Evolutionary conservation across 2,329 filamentous ascomycete genomes (phyloP), one percentile per base, ranked within the genome.

Genomic region (Aureobasidium uvarum): DNA sequence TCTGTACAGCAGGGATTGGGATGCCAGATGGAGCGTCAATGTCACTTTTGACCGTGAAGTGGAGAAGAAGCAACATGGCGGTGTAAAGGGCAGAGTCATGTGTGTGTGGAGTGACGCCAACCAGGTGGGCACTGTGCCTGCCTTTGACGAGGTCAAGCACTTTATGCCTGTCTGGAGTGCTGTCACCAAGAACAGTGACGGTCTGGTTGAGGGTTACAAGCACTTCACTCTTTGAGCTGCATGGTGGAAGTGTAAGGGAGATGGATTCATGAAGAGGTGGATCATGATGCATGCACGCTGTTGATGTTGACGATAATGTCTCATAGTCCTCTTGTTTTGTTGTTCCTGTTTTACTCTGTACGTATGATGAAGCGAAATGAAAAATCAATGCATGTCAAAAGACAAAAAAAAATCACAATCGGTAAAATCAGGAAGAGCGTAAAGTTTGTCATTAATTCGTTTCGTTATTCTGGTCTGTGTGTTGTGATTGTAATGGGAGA

Each of bases 61-160:
- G 62, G 51, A 68, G 67, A 43, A 71, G 69, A 43, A 71, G 69
- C n/a, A 72, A 67, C 10, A 73, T 75, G 46, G 68, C 72, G 75
- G 76, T 20, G 72, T 92, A 39, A 83, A 81, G 68, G 90, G 92
- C 1, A 83, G 80, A 39, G 86, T 93, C 1, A 83, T 88, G 18
- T 98, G 95, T 77, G 80, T 90, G 38, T 98, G 93, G 92, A 92
- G 89, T 71, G 95, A 99, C 78, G 87, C 85, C 51, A 97, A 97
- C 72, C 78, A 80, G 41, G 76, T 78, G 2, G 88, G 86, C 3
- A 82, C 83, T 1, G 92, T 98, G 55, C 93, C 94, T 0, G 93
- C 93, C 0, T 84, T 94, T 60, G 89, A 95, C 70, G 93, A 98
- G 77, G 81, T 91, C 56, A 80, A 84, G 70, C 84, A 87, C 74